Evolutionary conservation across 2,329 filamentous ascomycete species (phyloP), one percentile per base, ranked within the genome.

Genomic region (Aspergillus transmontanensis): DNA sequence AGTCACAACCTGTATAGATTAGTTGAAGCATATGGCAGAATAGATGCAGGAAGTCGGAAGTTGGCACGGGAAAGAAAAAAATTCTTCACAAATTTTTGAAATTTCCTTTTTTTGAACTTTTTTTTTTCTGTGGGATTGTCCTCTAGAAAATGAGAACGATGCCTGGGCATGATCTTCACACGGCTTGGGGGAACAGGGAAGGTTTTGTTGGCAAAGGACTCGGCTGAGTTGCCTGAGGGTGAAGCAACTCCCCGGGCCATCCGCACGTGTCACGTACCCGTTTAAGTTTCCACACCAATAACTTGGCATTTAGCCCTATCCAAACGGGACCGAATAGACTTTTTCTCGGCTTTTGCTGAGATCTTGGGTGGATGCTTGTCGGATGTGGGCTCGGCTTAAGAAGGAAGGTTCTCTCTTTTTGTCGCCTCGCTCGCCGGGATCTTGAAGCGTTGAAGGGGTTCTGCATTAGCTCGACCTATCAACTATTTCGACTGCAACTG

Each of bases 141-240:
- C 23, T 19, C 12, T 9, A 16, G 46, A 19, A 6, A 50, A 10
- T 30, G 3, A 16, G 16, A 30, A 14, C 6, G 23, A 21, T 4
- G 11, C 23, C 23, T 41, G 46, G 21, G 12, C 12, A 48, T 32
- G 51, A 54, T 54, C 30, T 54, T 54, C 50, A 54, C 32, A 56
- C 30, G 41, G 30, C 30, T 39, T 23, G 41, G 32, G 41, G 26
- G 16, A 30, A 30, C 46, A 57, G 5, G 30, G 10, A 16, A 19
- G 34, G 26, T 60, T 57, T 63, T 63, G 26, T 28, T 23, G 19
- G 23, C 46, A 4, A 53, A 21, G 41, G 10, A 60, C 61, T 63
- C 61, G 61, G 61, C 57, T 57, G 57, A 63, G 61, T 63, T 63
- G 51, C 61, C 61, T 63, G 57, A 34, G 39, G 34, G 23, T 60